phyloP scores from a whole-genome alignment of 768 basidiomycete genomes.

The Hemileccinum rubropunctum region DNA sequence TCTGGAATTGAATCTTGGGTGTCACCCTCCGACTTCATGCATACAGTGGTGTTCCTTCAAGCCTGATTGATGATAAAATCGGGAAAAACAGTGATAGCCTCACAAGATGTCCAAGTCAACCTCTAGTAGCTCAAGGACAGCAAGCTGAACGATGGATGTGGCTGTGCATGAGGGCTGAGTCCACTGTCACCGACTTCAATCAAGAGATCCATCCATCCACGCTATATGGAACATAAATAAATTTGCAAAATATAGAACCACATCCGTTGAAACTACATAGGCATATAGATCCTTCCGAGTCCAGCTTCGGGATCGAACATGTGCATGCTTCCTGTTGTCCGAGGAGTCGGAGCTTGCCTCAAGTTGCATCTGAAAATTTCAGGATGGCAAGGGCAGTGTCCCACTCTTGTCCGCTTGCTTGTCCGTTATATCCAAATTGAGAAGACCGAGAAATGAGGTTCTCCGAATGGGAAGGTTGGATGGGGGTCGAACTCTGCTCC shows the following conservation, averaged over 20 bases:
- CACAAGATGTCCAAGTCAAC: not conserved
- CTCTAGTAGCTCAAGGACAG: too few species aligned
- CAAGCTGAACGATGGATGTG: not conserved
- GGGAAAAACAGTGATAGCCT: too few species aligned
- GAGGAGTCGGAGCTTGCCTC: constrained; percentile 1
- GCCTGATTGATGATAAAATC: not conserved
- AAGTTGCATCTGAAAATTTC: constrained; percentile 15
- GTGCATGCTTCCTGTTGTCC: not conserved
- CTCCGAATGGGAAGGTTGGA: constrained; percentile 15
- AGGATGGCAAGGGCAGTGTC: constrained; percentile 28
- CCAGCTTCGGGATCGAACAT: constrained; percentile 10
- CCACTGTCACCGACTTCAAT: too few species aligned
- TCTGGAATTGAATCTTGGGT: constrained; percentile 23
- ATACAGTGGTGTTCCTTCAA: not conserved
- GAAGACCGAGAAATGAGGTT: constrained; percentile 1
- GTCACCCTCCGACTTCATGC: constrained; percentile 18
- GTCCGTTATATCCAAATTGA: constrained; percentile 11
- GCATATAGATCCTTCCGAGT: not conserved
- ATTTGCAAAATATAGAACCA: not conserved
- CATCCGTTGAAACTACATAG: not conserved
- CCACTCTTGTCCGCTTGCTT: constrained; percentile 31
- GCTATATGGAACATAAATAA: too few species aligned
- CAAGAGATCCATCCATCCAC: too few species aligned
- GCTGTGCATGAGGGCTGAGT: constrained; percentile 15
- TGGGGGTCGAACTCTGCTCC: constrained; percentile 40